Evolutionary conservation across 257 asterid species (phyloP).

Genomic region (Striga asiatica): DNA sequence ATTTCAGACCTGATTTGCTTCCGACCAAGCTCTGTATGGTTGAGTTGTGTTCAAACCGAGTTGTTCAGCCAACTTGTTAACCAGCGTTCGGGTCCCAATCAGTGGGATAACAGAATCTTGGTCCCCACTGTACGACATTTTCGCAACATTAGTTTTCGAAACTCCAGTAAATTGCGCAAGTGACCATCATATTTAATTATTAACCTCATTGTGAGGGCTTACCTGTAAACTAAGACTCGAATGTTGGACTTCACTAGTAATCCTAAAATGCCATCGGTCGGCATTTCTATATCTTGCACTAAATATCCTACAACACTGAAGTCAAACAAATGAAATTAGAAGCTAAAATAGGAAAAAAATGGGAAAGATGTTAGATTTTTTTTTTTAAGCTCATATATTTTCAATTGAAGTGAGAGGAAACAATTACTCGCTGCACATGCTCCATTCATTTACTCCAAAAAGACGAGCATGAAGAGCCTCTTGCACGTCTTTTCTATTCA

Average conservation of each 20-base stretch:
- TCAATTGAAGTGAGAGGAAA: background rate
- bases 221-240: slow-evolving; percentile 48
- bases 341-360: too few species aligned
- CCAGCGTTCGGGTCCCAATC: slow-evolving; percentile 45
- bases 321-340: slow-evolving; percentile 2
- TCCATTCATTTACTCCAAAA: slow-evolving; percentile 50
- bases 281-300: slow-evolving; percentile 34
- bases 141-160: too few species aligned
- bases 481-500: slow-evolving; percentile 65
- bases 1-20: slow-evolving; percentile 27
- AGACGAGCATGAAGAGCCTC: slow-evolving; percentile 74
- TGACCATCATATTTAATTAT: background rate
- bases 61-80: slow-evolving; percentile 42
- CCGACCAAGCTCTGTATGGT: slow-evolving; percentile 58
- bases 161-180: slow-evolving; percentile 1
- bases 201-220: background rate
- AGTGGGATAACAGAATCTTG: slow-evolving; percentile 84
- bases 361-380: background rate
- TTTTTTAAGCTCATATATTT: background rate
- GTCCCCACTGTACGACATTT: slow-evolving; percentile 48
- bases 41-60: slow-evolving; percentile 40
- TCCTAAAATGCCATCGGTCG: slow-evolving; percentile 34
- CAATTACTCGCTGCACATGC: slow-evolving; percentile 58
- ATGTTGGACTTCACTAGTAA: slow-evolving; percentile 25
- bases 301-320: slow-evolving; percentile 28